Percentiles rank a stretch among this genome's conserved stretches.
phyloP scores from a whole-genome alignment of 129 eudicot species.

The Flaveria trinervia region DNA sequence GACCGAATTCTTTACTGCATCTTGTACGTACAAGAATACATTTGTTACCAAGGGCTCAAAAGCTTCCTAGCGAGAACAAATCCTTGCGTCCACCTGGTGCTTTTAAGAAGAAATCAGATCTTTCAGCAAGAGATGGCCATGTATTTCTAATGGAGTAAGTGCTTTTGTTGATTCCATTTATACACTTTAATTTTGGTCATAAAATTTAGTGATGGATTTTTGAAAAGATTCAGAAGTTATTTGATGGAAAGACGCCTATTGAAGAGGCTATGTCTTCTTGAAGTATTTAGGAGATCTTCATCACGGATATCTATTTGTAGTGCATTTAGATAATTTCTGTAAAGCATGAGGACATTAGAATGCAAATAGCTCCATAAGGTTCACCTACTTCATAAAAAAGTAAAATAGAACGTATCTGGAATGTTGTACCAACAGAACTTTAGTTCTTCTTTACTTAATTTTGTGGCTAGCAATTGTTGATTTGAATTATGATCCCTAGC shows the following conservation, averaged over 20 bases:
- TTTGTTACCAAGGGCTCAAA: slow-evolving; percentile 79
- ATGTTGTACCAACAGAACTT: neutral
- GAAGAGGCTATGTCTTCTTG: neutral
- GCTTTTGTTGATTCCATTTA: neutral
- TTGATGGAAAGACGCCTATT: neutral
- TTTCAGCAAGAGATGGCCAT: slow-evolving; percentile 95
- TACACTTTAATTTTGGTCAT: neutral
- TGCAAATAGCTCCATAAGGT: neutral
- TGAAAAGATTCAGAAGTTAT: neutral
- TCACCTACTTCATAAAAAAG: neutral
- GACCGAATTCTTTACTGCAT: slow-evolving; percentile 89
- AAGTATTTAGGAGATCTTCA: neutral
- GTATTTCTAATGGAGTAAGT: slow-evolving; percentile 95
- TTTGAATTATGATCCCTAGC: neutral
- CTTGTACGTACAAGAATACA: slow-evolving; percentile 90
- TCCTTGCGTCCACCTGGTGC: slow-evolving; percentile 99
- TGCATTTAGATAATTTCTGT: neutral
- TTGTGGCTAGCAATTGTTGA: neutral
- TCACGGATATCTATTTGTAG: neutral
- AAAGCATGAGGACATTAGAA: neutral
- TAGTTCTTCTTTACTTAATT: neutral
- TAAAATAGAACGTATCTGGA: neutral
- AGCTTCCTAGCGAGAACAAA: slow-evolving; percentile 91
- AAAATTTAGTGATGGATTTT: neutral
- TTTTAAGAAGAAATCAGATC: slow-evolving; percentile 95